These are phyloP conservation scores for Pleurotus tuoliensis DNA, from an alignment of 768 basidiomycete species.

Conservation along the genomic window DNA sequence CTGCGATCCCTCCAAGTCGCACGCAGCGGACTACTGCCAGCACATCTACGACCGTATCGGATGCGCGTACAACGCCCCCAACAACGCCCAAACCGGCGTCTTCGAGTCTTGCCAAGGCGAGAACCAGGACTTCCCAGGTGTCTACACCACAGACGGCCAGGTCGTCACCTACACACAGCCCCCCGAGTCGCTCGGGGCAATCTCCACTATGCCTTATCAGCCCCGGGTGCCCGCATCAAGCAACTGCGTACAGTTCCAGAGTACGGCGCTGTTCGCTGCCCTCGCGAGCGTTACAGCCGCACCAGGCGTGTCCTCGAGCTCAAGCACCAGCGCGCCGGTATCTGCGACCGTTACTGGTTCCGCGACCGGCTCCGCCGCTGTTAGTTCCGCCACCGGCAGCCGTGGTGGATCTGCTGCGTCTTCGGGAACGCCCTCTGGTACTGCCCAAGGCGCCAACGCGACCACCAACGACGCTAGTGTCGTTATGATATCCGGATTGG, in stretches of 20 bases:
- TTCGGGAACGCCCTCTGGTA: not conserved
- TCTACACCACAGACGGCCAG: constrained; percentile 20
- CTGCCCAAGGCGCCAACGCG: constrained; percentile 7
- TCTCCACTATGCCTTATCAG: constrained; percentile 10
- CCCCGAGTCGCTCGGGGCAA: constrained; percentile 7
- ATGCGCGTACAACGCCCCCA: constrained; percentile 57
- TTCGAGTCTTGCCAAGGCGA: constrained; percentile 55
- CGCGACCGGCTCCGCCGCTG: not conserved
- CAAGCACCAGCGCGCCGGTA: not conserved
- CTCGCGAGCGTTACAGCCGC: not conserved
- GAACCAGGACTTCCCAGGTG: constrained; percentile 43
- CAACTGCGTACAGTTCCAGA: constrained; percentile 11
- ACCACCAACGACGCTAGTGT: constrained; percentile 16
- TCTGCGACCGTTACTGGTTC: not conserved
- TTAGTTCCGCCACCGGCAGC: not conserved
- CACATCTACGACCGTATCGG: constrained; percentile 66
- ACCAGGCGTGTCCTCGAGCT: not conserved
- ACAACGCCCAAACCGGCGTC: constrained; percentile 40
- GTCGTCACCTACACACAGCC: constrained; percentile 13
- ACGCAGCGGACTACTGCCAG: constrained; percentile 45
- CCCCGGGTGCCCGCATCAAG: constrained; percentile 12
- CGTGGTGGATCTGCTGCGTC: not conserved
- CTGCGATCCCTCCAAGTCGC: constrained; percentile 47
- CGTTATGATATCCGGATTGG: constrained; percentile 16
- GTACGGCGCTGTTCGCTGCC: constrained; percentile 7